Evolutionary conservation across 768 basidiomycete genomes (phyloP).

Genomic region (Paxillus involutus): DNA sequence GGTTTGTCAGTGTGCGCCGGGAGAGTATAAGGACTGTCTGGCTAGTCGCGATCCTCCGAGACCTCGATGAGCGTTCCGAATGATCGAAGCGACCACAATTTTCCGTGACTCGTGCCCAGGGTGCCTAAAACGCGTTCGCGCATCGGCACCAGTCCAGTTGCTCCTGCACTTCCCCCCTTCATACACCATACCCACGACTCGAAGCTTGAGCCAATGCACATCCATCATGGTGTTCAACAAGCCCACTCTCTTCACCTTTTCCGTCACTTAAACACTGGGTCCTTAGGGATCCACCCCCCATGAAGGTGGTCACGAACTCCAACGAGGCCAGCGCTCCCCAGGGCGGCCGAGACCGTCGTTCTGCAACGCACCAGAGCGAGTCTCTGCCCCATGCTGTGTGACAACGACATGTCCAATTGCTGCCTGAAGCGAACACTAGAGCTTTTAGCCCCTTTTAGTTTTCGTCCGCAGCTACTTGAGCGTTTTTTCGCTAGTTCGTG

Average conservation of each 20-base stretch:
- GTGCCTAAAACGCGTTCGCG: too few species aligned
- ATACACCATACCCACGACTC: not conserved
- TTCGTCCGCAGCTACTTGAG: too few species aligned
- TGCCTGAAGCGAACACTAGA: not conserved
- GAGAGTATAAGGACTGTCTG: too few species aligned
- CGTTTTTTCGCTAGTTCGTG: too few species aligned
- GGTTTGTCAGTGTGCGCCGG: too few species aligned
- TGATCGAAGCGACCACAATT: too few species aligned
- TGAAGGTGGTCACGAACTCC: not conserved
- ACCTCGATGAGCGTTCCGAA: too few species aligned
- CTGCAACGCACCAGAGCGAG: not conserved
- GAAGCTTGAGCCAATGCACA: not conserved
- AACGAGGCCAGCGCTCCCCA: not conserved
- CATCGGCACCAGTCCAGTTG: too few species aligned
- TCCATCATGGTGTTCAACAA: slow-evolving; percentile 1
- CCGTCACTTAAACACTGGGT: too few species aligned
- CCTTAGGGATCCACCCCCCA: not conserved
- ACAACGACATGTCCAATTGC: not conserved
- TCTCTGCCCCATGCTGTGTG: not conserved
- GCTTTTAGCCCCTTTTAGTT: not conserved
- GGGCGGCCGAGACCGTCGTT: not conserved
- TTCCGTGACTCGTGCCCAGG: too few species aligned
- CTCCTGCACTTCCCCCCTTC: too few species aligned
- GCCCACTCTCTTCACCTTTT: not conserved
- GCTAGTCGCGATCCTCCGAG: too few species aligned